Conservation (phyloP, 352 stramenopile genomes). For the Hyaloperonospora brassicae region DNA sequence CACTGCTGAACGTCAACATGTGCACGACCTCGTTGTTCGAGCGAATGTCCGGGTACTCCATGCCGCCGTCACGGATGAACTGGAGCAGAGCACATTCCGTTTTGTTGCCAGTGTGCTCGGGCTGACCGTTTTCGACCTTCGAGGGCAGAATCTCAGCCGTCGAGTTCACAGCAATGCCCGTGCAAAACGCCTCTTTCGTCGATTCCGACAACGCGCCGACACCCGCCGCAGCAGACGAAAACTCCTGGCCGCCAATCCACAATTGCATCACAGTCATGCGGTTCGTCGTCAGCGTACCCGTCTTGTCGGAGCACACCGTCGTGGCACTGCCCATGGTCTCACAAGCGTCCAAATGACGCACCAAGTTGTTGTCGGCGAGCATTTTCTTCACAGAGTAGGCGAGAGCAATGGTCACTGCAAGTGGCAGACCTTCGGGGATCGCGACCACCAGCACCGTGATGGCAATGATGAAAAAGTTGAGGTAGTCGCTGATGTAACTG, state of each 20-base stretch:
- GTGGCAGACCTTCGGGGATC: constrained; percentile 92
- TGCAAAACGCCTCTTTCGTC: constrained; percentile 36
- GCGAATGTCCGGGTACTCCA: constrained; percentile 39
- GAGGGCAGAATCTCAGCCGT: constrained; percentile 50
- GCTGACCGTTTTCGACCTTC: constrained; percentile 37
- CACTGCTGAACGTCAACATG: constrained; percentile 61
- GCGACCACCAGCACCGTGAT: constrained; percentile 89
- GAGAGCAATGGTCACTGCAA: constrained; percentile 92
- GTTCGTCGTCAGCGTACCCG: constrained; percentile 95
- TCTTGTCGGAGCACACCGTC: constrained; percentile 91
- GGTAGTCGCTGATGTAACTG: constrained; percentile 31
- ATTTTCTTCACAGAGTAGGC: constrained; percentile 89
- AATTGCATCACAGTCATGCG: constrained; percentile 91
- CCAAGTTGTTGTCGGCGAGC: constrained; percentile 85
- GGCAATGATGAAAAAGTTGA: constrained; percentile 60
- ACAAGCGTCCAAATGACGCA: constrained; percentile 73
- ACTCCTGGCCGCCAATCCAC: constrained; percentile 54
- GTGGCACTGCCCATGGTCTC: constrained; percentile 91
- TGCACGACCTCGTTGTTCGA: constrained; percentile 33
- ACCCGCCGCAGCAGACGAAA: constrained; percentile 26
- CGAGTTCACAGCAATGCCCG: constrained; percentile 46
- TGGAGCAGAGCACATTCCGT: constrained; percentile 55
- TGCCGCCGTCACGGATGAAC: constrained; percentile 41
- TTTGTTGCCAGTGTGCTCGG: constrained; percentile 64
- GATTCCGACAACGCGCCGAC: constrained; percentile 21